Base-by-base conservation (phyloP, 2,329 filamentous ascomycete genomes). In the Shiraia bambusicola region DNA sequence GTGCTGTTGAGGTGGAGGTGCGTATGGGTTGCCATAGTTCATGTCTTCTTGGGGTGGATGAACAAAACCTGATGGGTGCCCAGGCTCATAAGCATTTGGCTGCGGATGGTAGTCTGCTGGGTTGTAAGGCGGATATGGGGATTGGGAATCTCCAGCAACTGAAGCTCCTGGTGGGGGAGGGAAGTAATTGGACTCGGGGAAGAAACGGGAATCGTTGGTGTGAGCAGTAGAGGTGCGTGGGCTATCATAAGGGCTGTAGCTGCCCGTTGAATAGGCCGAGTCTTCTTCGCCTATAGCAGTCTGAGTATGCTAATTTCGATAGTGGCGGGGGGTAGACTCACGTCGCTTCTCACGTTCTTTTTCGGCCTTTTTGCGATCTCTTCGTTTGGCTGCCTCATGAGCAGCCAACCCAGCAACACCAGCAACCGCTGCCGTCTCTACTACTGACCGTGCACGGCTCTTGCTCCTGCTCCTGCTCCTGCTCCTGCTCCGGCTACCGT, bases 341-440 rank as follows among this genome's bases (percentile, higher is more conserved):
- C 77, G 71, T 55, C 71, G 71, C 50, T 71, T 65, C 37, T 77
- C 76, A 45, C 70, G 65, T 40, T 77, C 76, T 52, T 72, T 74
- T 45, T 78, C 76, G 25, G 72, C 72, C 56, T 76, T 76, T 66
- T 77, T 81, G 36, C 76, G 75, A 52, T 82, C 77, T 45, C 76
- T 75, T 37, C 73, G 69, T 67, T 80, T 78, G 16, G 75, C 72
- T 53, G 77, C 74, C 56, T 82, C 78, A 57, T 81, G 76, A 12
- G 79, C 79, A 31, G 77, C 78, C 49, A 79, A 67, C 16, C 77
- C 80, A 36, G 76, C 77, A 14, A 75, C 78, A 37, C 76, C 78
- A 45, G 80, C 80, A 36, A 79, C 79, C 19, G 79, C 72, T 17
- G 77, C 80, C 17, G 77, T 77, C 45, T 75, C 76, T 14, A 78